phyloP scores from a whole-genome alignment of 805 yeast genomes.

The Jamesozyma piceae region DNA sequence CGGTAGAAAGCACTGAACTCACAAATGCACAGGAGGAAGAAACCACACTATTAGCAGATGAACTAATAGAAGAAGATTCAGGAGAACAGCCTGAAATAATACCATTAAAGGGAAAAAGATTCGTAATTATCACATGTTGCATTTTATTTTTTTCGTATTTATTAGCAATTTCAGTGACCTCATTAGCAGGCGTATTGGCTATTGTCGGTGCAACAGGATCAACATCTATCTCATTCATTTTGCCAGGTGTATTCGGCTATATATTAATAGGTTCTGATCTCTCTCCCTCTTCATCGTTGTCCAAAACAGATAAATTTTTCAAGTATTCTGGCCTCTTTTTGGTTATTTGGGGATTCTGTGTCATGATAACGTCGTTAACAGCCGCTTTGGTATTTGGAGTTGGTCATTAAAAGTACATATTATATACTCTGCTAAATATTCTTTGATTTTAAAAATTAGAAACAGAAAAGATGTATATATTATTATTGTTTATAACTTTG shows the following conservation, averaged over 20 bases:
- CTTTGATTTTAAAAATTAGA: background rate
- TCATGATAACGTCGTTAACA: conserved; percentile 44
- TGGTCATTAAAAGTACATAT: background rate
- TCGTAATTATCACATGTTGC: conserved; percentile 39
- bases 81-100: conserved; percentile 8
- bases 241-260: conserved; percentile 71
- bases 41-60: conserved; percentile 3
- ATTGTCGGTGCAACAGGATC: conserved; percentile 81
- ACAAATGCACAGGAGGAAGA: conserved; percentile 1
- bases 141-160: conserved; percentile 43
- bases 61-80: conserved; percentile 17
- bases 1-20: background rate
- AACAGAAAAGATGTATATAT: too few species aligned
- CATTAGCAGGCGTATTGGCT: conserved; percentile 61
- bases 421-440: background rate
- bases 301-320: conserved; percentile 23
- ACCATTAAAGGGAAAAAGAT: conserved; percentile 31
- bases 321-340: conserved; percentile 34
- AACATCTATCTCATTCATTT: conserved; percentile 64
- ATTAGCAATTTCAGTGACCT: conserved; percentile 48
- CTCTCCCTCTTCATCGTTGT: conserved; percentile 6
- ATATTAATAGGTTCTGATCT: conserved; percentile 21
- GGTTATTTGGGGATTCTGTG: conserved; percentile 41
- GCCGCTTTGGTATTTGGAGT: conserved; percentile 27
- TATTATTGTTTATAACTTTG: too few species aligned